Evolutionary conservation across 208 protist genomes (phyloP).

Genomic region (Acanthamoeba sp.): DNA sequence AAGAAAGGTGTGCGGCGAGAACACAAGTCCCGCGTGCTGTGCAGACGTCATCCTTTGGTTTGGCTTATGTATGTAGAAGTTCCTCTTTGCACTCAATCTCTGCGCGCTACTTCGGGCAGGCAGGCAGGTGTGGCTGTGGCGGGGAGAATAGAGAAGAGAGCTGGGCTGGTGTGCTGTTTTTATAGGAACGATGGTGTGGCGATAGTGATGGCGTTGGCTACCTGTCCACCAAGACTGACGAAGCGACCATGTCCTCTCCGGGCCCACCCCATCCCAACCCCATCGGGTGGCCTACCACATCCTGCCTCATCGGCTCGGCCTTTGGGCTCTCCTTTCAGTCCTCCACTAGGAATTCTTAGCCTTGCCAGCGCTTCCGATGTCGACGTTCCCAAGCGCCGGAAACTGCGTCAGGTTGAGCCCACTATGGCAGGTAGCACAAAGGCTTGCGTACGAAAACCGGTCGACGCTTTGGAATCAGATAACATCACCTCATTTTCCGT

Average conservation of each 20-base stretch:
- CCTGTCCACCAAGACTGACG: conserved; percentile 11
- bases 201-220: not conserved
- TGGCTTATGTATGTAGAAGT: too few species aligned
- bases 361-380: not conserved
- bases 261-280: not conserved
- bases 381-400: not conserved
- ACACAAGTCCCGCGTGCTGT: not conserved
- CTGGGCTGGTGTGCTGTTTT: not conserved
- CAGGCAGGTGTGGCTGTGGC: too few species aligned
- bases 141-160: too few species aligned
- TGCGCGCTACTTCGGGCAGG: too few species aligned
- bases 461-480: not conserved
- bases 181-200: not conserved
- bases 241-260: not conserved
- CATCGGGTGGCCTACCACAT: not conserved
- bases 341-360: not conserved
- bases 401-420: not conserved
- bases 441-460: not conserved
- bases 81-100: too few species aligned
- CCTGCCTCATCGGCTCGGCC: not conserved
- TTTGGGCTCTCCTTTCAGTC: not conserved
- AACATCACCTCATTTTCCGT: conserved; percentile 6
- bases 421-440: too few species aligned
- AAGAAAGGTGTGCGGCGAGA: conserved; percentile 1
- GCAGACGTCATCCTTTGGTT: not conserved